Conservation (phyloP, 139 green algal genomes). For the Chlamydomonas sp. region DNA sequence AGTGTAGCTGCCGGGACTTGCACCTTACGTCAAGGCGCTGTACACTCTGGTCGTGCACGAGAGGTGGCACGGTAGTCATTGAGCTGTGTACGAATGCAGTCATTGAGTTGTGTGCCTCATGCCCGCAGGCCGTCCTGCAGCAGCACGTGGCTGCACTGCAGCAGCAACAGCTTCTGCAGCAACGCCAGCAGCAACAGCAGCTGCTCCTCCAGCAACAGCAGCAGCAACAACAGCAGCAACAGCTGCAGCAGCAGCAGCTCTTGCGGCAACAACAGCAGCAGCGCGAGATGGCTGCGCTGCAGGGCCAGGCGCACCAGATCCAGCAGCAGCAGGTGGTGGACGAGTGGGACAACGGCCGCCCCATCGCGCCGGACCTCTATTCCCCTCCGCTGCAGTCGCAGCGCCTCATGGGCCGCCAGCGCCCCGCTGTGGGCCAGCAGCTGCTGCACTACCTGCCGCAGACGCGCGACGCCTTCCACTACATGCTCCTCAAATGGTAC, state of each 20-base stretch:
- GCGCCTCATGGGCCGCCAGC: neutral
- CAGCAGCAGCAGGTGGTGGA: neutral
- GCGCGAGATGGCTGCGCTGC: neutral
- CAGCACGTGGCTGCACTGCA: neutral
- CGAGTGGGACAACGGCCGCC: slow-evolving; percentile 21
- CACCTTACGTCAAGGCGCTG: no score
- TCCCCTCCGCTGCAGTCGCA: neutral
- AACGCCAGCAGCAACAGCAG: neutral
- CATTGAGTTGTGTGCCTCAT: no score
- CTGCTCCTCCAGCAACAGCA: neutral
- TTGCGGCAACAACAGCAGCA: slow-evolving; percentile 1
- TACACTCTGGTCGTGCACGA: no score
- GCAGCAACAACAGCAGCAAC: neutral
- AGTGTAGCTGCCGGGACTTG: no score
- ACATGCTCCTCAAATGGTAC: slow-evolving; percentile 70
- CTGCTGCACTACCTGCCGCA: slow-evolving; percentile 33
- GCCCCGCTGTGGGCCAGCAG: slow-evolving; percentile 23
- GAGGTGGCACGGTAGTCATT: no score
- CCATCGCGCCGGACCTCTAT: neutral
- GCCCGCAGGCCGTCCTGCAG: no score
- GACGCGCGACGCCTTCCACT: slow-evolving; percentile 50
- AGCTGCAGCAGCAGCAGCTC: neutral
- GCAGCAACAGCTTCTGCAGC: neutral
- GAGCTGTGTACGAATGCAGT: no score
- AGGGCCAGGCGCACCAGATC: neutral